phyloP scores from a whole-genome alignment of 495 filamentous ascomycete genomes.

The Neurospora hispaniola region DNA sequence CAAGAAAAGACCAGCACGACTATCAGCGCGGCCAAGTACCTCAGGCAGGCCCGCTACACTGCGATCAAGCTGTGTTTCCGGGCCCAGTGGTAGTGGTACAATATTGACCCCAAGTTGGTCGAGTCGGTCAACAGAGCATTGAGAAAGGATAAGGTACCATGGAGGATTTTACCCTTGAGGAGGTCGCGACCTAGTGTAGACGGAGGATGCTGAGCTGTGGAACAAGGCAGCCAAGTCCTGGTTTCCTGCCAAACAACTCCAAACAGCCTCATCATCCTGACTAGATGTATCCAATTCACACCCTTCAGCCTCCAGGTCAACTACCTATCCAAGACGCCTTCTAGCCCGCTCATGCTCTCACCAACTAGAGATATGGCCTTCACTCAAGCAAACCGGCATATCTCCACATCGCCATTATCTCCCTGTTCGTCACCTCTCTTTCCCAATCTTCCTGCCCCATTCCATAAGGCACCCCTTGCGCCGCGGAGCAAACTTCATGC shows the following conservation, averaged over 20 bases:
- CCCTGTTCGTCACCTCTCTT: neutral
- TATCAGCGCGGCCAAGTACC: too few species aligned
- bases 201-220: neutral
- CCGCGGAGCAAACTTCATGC: neutral
- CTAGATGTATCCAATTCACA: neutral
- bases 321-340: neutral
- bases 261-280: neutral
- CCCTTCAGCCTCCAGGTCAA: neutral
- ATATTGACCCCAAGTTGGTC: slow-evolving; percentile 39
- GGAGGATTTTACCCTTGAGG: neutral
- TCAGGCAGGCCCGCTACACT: slow-evolving; percentile 28
- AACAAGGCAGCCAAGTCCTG: neutral
- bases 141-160: neutral
- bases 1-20: too few species aligned
- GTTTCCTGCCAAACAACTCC: neutral
- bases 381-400: neutral
- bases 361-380: neutral
- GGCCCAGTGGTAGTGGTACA: slow-evolving; percentile 44
- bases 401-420: neutral
- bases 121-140: neutral
- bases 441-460: neutral
- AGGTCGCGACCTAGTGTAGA: neutral
- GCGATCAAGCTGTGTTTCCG: slow-evolving; percentile 20
- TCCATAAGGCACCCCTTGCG: neutral
- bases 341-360: neutral